Base-by-base conservation (phyloP, 2,329 filamentous ascomycete species). In the Meredithiella fracta region DNA sequence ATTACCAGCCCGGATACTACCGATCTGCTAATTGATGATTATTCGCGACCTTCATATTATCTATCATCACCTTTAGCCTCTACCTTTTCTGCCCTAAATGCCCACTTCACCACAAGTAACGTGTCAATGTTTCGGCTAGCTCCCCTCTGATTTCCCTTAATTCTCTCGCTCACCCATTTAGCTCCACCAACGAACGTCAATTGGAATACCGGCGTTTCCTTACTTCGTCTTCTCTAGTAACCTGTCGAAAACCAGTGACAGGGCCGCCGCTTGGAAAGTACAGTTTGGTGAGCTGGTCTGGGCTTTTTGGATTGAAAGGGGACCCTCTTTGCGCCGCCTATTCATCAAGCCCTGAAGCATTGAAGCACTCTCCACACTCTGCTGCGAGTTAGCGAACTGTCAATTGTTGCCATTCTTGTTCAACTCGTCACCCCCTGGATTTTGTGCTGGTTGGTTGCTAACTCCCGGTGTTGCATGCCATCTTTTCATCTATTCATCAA, bases 261-360 rank as follows among this genome's bases (percentile, higher is more conserved):
- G 11, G 23, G 17, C 44, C 40, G n/a, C n/a, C n/a, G n/a, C n/a
- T n/a, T 44, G 23, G 1, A 49, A 26, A 49, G 44, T 49, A 26
- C 44, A 22, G 25, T 49, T 22, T 22, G 23, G 50, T 34, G 11
- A 52, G 15, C 20, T 52, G 50, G 50, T 23, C 31, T 52, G 8
- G 50, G 50, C 50, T 52, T 52, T 38, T 31, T 38, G 15, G 15
- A 38, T 23, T 38, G 50, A 37, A 52, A 52, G 50, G 50, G 31
- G 50, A 52, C 50, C 29, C 50, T 31, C 38, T 52, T 52, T 22
- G 50, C 17, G 44, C 44, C 22, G 23, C 23, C 22, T 11, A 49
- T 11, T 15, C 5, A 49, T 49, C 22, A 49, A 49, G 17, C n/a
- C 17, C 5, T 34, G 29, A 34, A 34, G 29, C 11, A 34, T 11